These are phyloP conservation scores for Boletus rubroflammeus DNA, from an alignment of 768 basidiomycete species.

Conservation along the genomic window DNA sequence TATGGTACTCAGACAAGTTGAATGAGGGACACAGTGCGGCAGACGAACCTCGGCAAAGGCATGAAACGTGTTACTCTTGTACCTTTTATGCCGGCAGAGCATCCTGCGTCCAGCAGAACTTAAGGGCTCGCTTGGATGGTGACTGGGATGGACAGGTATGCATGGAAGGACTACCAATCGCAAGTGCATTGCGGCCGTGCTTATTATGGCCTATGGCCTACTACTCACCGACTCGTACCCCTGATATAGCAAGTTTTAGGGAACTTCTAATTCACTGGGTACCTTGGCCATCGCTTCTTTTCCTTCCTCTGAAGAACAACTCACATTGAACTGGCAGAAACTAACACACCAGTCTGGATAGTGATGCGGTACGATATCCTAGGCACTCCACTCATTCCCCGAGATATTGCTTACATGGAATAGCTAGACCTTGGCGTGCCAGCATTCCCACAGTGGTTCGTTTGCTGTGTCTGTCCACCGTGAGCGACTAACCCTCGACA, in stretches of 20 bases:
- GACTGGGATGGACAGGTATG: neutral
- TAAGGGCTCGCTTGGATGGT: neutral
- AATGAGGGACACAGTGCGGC: neutral
- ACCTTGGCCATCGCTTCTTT: neutral
- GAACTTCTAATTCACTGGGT: neutral
- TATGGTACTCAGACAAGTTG: too few species aligned
- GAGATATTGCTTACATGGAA: neutral
- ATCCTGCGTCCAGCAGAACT: neutral
- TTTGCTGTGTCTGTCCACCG: neutral
- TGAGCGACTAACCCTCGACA: conserved; percentile 3
- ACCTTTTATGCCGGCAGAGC: neutral
- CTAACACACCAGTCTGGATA: neutral
- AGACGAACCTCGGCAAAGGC: neutral
- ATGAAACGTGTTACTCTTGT: neutral
- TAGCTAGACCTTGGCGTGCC: too few species aligned
- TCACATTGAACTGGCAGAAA: neutral
- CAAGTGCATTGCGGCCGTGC: neutral
- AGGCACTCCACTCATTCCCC: neutral
- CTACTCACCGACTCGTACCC: neutral
- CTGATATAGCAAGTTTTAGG: neutral
- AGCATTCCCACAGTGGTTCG: conserved; percentile 9
- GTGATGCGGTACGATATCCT: neutral
- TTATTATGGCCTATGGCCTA: neutral
- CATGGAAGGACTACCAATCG: neutral
- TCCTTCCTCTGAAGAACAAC: neutral